These are phyloP conservation scores for Debaryomyces fabryi DNA, from an alignment of 1,139 yeast genomes.

Conservation along the genomic window DNA sequence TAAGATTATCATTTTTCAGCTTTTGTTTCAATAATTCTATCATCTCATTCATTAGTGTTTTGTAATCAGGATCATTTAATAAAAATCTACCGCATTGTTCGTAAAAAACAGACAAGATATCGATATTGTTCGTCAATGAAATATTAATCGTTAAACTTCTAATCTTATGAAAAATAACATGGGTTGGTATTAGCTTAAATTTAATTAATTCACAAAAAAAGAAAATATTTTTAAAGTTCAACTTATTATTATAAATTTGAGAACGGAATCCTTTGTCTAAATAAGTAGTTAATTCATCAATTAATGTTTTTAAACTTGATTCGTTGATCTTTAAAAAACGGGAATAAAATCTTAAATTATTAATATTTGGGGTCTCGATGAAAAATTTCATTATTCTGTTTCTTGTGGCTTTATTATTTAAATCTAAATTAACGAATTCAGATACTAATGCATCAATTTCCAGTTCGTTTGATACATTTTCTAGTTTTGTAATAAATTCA, in stretches of 20 bases:
- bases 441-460: conserved; percentile 59
- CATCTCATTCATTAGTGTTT: conserved; percentile 64
- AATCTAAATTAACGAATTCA: conserved; percentile 52
- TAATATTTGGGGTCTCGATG: conserved; percentile 47
- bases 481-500: conserved; percentile 48
- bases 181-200: conserved; percentile 73
- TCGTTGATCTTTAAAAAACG: conserved; percentile 69
- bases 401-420: conserved; percentile 76
- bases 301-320: conserved; percentile 50
- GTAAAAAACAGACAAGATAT: conserved; percentile 64
- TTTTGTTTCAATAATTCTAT: conserved; percentile 56
- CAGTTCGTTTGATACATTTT: conserved; percentile 46
- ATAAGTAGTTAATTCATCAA: conserved; percentile 56
- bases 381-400: conserved; percentile 62
- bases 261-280: conserved; percentile 64
- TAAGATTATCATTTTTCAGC: conserved; percentile 52
- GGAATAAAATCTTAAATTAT: conserved; percentile 54
- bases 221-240: conserved; percentile 59
- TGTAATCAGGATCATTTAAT: conserved; percentile 62
- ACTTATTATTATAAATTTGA: conserved; percentile 53
- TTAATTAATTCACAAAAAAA: conserved; percentile 78
- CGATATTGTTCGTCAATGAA: conserved; percentile 60
- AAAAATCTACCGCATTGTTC: conserved; percentile 77
- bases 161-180: conserved; percentile 71
- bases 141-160: conserved; percentile 57